A percentile compares a stretch with the other conserved stretches of the same genome.
Evolutionary conservation across 2,329 filamentous ascomycete genomes (phyloP).

Genomic region (Penicillium sp.): DNA sequence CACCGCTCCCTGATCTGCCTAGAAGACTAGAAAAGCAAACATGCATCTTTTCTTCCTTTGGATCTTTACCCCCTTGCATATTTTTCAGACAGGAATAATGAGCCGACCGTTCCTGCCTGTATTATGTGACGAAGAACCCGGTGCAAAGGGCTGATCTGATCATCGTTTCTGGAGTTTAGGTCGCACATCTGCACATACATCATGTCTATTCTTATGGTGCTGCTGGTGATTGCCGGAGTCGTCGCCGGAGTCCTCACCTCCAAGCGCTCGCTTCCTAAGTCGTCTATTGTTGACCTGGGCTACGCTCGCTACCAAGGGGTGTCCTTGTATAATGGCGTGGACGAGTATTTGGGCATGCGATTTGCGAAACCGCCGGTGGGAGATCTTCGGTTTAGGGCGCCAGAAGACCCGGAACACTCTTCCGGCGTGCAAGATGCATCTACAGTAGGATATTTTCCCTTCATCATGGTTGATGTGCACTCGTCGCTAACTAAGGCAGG

Average conservation of each 20-base stretch:
- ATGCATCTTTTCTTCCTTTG: no score
- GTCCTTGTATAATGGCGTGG: slow-evolving; percentile 59
- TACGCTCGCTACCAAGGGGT: slow-evolving; percentile 68
- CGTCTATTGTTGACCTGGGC: slow-evolving; percentile 58
- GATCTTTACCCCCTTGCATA: background rate
- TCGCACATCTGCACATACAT: background rate
- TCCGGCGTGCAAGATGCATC: slow-evolving; percentile 54
- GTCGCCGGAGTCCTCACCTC: slow-evolving; percentile 12
- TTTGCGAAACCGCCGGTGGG: slow-evolving; percentile 70
- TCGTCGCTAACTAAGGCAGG: slow-evolving; percentile 14
- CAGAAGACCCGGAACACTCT: slow-evolving; percentile 58
- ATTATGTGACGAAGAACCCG: background rate
- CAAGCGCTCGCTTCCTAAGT: slow-evolving; percentile 8
- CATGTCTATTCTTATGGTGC: slow-evolving; percentile 4
- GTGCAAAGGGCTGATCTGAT: background rate
- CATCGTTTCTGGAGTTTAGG: background rate
- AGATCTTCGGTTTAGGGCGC: slow-evolving; percentile 65
- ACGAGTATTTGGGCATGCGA: slow-evolving; percentile 71
- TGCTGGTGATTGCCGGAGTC: slow-evolving; percentile 1
- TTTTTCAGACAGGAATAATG: no score
- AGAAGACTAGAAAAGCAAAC: background rate
- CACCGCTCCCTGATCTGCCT: background rate
- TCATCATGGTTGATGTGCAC: background rate
- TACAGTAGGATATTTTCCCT: slow-evolving; percentile 39
- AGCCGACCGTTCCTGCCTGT: background rate